phyloP scores from a whole-genome alignment of 179 eudicot species.

The Heliamphora pulchella region DNA sequence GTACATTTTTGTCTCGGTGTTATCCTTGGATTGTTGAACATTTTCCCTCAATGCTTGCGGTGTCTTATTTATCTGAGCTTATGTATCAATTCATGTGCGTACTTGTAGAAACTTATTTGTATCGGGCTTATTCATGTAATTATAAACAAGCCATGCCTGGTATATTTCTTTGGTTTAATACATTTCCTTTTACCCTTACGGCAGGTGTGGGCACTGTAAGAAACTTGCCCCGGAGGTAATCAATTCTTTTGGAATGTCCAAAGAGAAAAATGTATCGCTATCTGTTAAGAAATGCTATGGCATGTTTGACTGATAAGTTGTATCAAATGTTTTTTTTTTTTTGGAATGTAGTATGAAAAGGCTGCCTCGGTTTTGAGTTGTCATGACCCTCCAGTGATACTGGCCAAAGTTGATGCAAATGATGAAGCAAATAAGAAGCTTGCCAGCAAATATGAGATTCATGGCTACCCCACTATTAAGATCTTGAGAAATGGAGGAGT shows the following conservation, averaged over 20 bases:
- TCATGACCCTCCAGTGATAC: slow-evolving; percentile 51
- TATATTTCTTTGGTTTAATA: background rate
- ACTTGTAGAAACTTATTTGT: background rate
- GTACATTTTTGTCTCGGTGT: too few relatives aligned
- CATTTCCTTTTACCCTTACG: slow-evolving; percentile 15
- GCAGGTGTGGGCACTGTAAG: slow-evolving; percentile 96
- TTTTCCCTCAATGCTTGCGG: background rate
- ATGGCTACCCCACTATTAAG: slow-evolving; percentile 83
- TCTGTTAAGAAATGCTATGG: background rate
- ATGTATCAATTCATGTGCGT: background rate
- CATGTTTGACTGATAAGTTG: background rate
- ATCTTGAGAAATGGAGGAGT: slow-evolving; percentile 70
- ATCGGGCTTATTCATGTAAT: background rate
- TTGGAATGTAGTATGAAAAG: slow-evolving; percentile 53
- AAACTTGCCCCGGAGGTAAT: slow-evolving; percentile 85
- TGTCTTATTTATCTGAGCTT: background rate
- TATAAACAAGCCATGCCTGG: background rate
- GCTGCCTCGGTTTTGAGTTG: slow-evolving; percentile 51
- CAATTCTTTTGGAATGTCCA: background rate
- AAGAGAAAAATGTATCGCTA: background rate
- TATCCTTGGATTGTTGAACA: background rate
- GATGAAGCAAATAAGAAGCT: slow-evolving; percentile 63
- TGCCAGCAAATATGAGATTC: slow-evolving; percentile 47
- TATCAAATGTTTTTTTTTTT: background rate
- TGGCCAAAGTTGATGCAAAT: slow-evolving; percentile 81